These are phyloP conservation scores for Starmera stellimalicola DNA, from an alignment of 1,139 yeast species.

Conservation along the genomic window DNA sequence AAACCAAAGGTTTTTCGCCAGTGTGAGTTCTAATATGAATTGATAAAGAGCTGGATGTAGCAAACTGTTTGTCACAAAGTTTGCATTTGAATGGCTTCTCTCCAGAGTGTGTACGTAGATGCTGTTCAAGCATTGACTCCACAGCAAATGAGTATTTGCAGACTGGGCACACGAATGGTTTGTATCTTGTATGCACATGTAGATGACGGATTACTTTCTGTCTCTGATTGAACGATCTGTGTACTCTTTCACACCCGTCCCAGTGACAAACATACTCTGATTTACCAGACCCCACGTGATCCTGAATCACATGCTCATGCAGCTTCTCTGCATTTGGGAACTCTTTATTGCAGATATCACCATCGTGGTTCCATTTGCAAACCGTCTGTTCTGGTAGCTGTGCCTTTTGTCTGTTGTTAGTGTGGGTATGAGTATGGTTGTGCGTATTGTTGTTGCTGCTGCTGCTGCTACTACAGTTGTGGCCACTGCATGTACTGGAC, in stretches of 20 bases:
- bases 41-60: slow-evolving; percentile 43
- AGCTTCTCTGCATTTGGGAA: slow-evolving; percentile 50
- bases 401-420: neutral
- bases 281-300: slow-evolving; percentile 70
- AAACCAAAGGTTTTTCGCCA: slow-evolving; percentile 81
- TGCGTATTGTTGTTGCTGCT: neutral
- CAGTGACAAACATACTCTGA: slow-evolving; percentile 65
- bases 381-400: slow-evolving; percentile 10
- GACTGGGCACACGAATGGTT: slow-evolving; percentile 58
- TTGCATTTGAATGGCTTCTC: slow-evolving; percentile 71
- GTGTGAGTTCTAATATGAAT: slow-evolving; percentile 79
- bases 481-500: no score
- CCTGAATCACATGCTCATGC: slow-evolving; percentile 57
- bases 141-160: slow-evolving; percentile 64
- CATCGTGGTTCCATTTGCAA: slow-evolving; percentile 13
- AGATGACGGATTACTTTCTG: slow-evolving; percentile 83
- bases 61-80: slow-evolving; percentile 58
- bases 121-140: slow-evolving; percentile 47
- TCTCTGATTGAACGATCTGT: slow-evolving; percentile 61
- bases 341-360: slow-evolving; percentile 31
- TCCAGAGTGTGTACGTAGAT: slow-evolving; percentile 80
- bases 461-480: no score
- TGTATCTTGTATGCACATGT: slow-evolving; percentile 78
- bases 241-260: slow-evolving; percentile 64
- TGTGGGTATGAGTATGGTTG: neutral